Base-by-base conservation (phyloP, 768 basidiomycete genomes). In the Suillus clintonianus region DNA sequence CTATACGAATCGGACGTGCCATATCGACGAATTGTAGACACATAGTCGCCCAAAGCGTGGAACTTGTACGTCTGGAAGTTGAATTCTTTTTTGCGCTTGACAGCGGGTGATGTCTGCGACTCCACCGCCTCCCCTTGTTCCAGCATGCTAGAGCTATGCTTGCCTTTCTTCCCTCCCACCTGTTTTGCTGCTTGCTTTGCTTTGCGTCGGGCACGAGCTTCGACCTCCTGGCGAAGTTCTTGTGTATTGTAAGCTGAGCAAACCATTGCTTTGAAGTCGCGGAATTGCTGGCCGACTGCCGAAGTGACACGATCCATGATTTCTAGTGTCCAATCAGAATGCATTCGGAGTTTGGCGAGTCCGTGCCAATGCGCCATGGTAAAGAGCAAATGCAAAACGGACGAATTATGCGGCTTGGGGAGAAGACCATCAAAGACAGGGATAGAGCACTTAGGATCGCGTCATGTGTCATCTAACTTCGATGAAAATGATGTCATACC, bases 341-440 rank as follows among this genome's bases (percentile, higher is more conserved):
- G 78, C 7, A 74, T 48, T 0, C 76, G 68, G 6, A 81, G 69
- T 55, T 80, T 81, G 0, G 76, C 78, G 4, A 72, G 62, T 1
- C 64, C 73, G 68, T 79, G 78, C 79, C 79, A 81, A 5, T 67
- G 71, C 2, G 68, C 70, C 4, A 74, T 63, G 5, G 60, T 65
- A 65, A 75, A 78, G 1, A 77, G 59, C 1, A 79, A 62, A 14
- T 67, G 62, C 8, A 67, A 56, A 22, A 76, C 39, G 4, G 61
- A 60, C 2, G 36, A 57, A 37, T 78, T 67, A 59, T 77, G 65
- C 4, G 54, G 61, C 32, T 70, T 65, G 7, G 69, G 69, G 3
- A 80, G 66, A 1, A 82, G 72, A 6, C 72, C 76, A 15, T 81
- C 78, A 55, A 80, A 78, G 14, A 71, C 76, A 3, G 81, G 79